Percentiles rank a stretch among this genome's conserved stretches.
Conservation (phyloP, 257 asterid genomes). For the Nicotiana paniculata region DNA sequence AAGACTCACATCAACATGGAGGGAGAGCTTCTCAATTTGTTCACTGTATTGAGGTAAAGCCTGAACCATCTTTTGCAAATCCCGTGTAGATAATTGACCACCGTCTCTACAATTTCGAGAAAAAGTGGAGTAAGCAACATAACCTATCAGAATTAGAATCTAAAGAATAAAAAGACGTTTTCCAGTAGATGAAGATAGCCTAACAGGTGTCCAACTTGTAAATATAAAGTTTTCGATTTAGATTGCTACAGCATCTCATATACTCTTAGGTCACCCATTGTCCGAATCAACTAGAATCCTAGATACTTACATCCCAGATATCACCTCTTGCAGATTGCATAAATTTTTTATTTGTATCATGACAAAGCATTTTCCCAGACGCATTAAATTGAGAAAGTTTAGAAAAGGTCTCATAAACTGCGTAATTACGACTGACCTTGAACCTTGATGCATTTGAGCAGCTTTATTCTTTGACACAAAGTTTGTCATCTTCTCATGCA, state of each 20-base stretch:
- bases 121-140: constrained; percentile 15
- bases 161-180: not conserved
- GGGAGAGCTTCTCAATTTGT: constrained; percentile 98
- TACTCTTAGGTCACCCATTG: not conserved
- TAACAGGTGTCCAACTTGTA: not conserved
- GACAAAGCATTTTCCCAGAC: not conserved
- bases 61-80: constrained; percentile 98
- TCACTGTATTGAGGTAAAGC: constrained; percentile 99
- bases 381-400: not conserved
- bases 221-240: not conserved
- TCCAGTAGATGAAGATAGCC: not conserved
- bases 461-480: constrained; percentile 92
- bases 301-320: not conserved
- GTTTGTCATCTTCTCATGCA: constrained; percentile 96
- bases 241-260: not conserved
- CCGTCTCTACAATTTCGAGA: constrained; percentile 50
- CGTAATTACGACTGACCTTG: constrained; percentile 50
- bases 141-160: not conserved
- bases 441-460: constrained; percentile 88
- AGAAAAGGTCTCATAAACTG: not conserved
- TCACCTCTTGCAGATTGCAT: not conserved
- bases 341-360: not conserved
- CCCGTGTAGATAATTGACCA: constrained; percentile 83
- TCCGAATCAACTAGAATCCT: not conserved
- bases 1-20: constrained; percentile 97